Conservation (phyloP, 1,139 yeast species). For the Citeromyces hawaiiensis region DNA sequence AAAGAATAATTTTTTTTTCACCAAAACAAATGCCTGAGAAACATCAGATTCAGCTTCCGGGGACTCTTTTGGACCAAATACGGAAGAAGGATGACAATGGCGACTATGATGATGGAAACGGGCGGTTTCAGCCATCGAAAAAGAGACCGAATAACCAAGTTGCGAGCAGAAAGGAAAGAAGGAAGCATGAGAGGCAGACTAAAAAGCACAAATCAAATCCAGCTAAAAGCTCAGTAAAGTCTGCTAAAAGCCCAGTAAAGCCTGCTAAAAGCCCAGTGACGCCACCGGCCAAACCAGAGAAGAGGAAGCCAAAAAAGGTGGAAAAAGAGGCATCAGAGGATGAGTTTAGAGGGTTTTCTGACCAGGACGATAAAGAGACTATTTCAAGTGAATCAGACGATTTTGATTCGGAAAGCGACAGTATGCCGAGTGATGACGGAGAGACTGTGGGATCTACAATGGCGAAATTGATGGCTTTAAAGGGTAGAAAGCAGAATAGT, state of each 20-base stretch:
- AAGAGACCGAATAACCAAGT: constrained; percentile 17
- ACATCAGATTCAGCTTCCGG: constrained; percentile 55
- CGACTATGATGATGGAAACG: constrained; percentile 26
- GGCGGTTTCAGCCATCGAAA: constrained; percentile 16
- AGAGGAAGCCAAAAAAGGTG: constrained; percentile 3
- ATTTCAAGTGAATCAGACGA: constrained; percentile 6
- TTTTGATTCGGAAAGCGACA: constrained; percentile 6
- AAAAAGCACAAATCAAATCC: constrained; percentile 29
- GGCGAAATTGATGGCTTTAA: constrained; percentile 16
- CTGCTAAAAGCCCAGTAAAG: constrained; percentile 1
- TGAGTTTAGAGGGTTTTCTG: constrained; percentile 4
- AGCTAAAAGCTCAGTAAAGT: constrained; percentile 2
- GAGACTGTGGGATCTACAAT: constrained; percentile 7
- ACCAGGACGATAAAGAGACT: constrained; percentile 4
- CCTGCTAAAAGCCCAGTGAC: constrained; percentile 1
- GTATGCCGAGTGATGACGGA: constrained; percentile 8
- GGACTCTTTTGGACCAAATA: constrained; percentile 51
- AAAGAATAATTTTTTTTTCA: too few species aligned
- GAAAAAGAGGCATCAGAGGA: constrained; percentile 3
- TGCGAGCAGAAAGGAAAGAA: constrained; percentile 33
- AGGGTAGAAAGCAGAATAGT: constrained; percentile 9
- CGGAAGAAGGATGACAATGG: constrained; percentile 30
- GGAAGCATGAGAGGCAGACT: constrained; percentile 17
- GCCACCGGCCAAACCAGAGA: constrained; percentile 2
- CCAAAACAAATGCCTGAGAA: constrained; percentile 1